These are phyloP conservation scores for Oleoguttula mirabilis DNA, from an alignment of 495 filamentous ascomycete species.

Conservation along the genomic window DNA sequence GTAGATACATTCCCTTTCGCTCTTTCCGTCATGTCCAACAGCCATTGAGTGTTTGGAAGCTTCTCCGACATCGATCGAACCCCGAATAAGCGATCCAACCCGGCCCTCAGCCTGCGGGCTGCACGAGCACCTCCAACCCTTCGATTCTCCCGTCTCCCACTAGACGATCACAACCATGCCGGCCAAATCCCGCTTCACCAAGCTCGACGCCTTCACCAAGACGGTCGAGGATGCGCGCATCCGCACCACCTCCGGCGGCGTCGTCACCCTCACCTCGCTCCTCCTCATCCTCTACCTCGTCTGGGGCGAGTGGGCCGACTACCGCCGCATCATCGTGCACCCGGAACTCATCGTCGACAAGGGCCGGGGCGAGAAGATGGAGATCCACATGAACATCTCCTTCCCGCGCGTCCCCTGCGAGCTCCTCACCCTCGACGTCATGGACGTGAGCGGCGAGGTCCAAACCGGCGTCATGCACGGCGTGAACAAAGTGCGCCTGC, in stretches of 20 bases:
- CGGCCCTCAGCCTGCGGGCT: too few species aligned
- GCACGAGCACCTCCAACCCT: too few species aligned
- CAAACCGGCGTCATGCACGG: conserved; percentile 89
- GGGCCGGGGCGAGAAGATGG: conserved; percentile 92
- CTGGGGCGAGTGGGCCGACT: conserved; percentile 94
- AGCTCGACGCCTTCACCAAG: conserved; percentile 96
- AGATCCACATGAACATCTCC: conserved; percentile 95
- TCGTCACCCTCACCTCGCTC: conserved; percentile 84
- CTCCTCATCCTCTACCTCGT: conserved; percentile 77
- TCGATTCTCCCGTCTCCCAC: too few species aligned
- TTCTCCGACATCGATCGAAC: too few species aligned
- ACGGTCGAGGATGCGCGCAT: conserved; percentile 96
- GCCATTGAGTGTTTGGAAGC: too few species aligned
- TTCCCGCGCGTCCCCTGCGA: conserved; percentile 93
- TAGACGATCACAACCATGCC: conserved; percentile 45
- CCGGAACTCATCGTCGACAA: conserved; percentile 95
- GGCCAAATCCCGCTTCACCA: conserved; percentile 74
- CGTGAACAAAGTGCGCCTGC: conserved; percentile 74
- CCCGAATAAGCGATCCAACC: too few species aligned
- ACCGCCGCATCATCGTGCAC: conserved; percentile 70
- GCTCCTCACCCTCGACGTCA: conserved; percentile 89
- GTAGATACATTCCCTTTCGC: too few species aligned
- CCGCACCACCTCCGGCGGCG: conserved; percentile 91
- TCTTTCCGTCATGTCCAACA: too few species aligned
- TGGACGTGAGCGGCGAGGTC: conserved; percentile 96